Base-by-base conservation (phyloP, 306 rosid genomes). In the Urtica urens region DNA sequence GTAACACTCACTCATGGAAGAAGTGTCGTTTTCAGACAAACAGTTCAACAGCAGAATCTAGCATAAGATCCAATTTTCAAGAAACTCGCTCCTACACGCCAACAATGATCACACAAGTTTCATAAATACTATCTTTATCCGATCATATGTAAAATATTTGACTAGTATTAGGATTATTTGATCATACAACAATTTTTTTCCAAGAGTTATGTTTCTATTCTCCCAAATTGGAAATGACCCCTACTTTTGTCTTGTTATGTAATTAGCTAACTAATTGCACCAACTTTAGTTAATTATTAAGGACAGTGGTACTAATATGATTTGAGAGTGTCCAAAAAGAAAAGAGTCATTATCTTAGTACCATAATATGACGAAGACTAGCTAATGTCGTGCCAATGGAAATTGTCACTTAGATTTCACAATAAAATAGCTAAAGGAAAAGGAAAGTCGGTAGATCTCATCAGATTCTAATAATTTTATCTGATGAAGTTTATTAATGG, bases 401-500 rank as follows among this genome's bases (percentile, higher is more conserved):
- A 37, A 58, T 27, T 20, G 9, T 53, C 31, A 60, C 58, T 72
- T 49, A 35, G 66, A 64, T 31, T 47, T 40, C 47, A 63, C 61
- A 73, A 70, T 47, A 65, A 26, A 58, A 81, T 55, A 52, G 29
- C 34, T 15, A 49, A 51, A 42, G 60, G 47, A 64, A 69, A 69
- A 57, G 66, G 55, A 62, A 75, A 81, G 87, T 85, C 95, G 93
- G 95, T 75, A 54, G 80, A 75, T 81, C 78, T 73, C 67, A 81
- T 85, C 72, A 52, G 57, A 66, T 63, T 68, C 83, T 69, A 69
- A 78, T 78, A 78, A 80, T 78, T 78, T 57, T 49, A 66, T 58
- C 47, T 65, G 79, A 80, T 79, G 71, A 72, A 64, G 47, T 46
- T 73, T 68, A 67, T 13, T 43, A 55, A 61, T 19, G 68, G 75